A percentile compares a stretch with the other conserved stretches of the same genome.
These are phyloP conservation scores for Amphicarpaea edgeworthii DNA, from an alignment of 306 rosid species.

Conservation along the genomic window DNA sequence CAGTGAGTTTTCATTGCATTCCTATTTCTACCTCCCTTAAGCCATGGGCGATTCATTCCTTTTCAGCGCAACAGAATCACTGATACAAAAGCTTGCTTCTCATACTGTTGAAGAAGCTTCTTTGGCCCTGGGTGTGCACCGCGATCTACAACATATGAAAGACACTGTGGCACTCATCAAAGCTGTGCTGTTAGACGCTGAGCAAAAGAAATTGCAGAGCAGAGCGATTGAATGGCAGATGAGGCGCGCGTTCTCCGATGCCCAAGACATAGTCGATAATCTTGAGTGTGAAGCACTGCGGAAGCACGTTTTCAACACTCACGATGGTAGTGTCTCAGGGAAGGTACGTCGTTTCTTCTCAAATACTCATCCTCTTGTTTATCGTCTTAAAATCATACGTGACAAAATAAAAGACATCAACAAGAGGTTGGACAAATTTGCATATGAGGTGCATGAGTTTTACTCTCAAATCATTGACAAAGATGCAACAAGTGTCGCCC, in stretches of 20 bases:
- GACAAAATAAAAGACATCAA: background rate
- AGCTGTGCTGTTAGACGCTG: background rate
- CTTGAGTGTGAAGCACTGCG: background rate
- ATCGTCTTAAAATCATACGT: background rate
- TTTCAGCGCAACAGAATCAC: background rate
- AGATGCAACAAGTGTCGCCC: background rate
- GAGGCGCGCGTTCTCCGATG: background rate
- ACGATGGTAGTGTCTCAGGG: background rate
- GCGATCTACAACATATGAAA: background rate
- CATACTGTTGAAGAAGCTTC: background rate
- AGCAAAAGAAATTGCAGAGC: background rate
- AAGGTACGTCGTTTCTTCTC: constrained; percentile 3
- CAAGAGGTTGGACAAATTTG: background rate
- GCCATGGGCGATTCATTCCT: background rate
- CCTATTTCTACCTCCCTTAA: background rate
- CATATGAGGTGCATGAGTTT: background rate
- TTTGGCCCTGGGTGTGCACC: too few relatives aligned
- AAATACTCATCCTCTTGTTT: background rate
- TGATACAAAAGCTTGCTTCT: background rate
- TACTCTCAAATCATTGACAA: background rate
- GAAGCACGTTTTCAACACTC: background rate
- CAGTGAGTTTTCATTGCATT: background rate
- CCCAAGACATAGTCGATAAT: background rate
- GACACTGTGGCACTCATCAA: background rate
- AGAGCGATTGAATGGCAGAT: background rate